Evolutionary conservation across 306 rosid genomes (phyloP).

Genomic region (Prunus fruticosa): DNA sequence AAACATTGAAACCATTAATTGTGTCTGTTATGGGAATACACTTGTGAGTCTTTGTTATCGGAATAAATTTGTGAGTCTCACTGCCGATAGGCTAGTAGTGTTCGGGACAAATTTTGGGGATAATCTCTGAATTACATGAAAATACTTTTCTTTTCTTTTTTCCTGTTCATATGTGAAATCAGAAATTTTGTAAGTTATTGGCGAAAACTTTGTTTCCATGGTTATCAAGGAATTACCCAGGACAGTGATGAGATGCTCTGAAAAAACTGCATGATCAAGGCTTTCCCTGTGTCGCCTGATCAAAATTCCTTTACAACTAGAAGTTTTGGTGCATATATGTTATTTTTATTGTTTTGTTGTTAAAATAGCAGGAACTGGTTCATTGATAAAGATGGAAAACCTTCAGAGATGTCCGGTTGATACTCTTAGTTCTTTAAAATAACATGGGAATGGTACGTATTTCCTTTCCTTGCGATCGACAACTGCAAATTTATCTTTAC

Average conservation of each 20-base stretch:
- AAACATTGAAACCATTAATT: neutral
- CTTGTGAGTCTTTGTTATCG: neutral
- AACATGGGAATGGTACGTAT: no score
- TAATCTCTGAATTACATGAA: neutral
- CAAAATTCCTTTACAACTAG: no score
- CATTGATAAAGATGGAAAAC: no score
- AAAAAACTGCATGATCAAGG: neutral
- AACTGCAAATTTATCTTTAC: no score
- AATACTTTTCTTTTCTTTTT: neutral
- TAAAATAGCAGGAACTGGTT: no score
- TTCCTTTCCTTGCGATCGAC: no score
- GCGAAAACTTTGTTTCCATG: neutral
- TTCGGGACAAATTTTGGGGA: neutral
- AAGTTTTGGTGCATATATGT: no score
- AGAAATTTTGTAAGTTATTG: neutral
- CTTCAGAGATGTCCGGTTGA: no score
- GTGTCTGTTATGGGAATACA: neutral
- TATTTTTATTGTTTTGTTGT: no score
- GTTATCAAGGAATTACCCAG: no score
- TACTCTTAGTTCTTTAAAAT: no score
- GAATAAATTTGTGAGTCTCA: neutral
- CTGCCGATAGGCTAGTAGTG: neutral
- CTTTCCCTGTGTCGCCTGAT: conserved; percentile 1
- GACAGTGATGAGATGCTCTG: no score
- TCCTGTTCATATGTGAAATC: neutral